A percentile compares a stretch with the other conserved stretches of the same genome.
Evolutionary conservation across 768 basidiomycete genomes (phyloP).

Genomic region (Mycena indigotica): DNA sequence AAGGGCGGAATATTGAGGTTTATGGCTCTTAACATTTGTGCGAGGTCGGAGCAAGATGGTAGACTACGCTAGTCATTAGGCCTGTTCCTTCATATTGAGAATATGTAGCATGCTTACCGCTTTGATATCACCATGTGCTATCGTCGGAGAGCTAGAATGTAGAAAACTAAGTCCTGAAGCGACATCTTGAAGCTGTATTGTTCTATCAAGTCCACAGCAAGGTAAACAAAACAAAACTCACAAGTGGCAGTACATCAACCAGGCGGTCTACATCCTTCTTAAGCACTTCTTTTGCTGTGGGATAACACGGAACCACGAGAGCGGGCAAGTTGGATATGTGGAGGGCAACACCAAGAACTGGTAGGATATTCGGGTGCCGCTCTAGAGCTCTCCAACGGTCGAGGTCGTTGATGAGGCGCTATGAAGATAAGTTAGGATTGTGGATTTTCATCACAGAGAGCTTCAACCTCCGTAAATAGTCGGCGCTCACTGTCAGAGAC

Average conservation of each 20-base stretch:
- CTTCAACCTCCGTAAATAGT: slow-evolving; percentile 13
- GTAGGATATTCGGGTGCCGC: slow-evolving; percentile 18
- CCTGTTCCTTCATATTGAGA: too few species aligned
- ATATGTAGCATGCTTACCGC: slow-evolving; percentile 31
- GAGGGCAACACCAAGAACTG: slow-evolving; percentile 13
- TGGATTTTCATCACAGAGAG: not conserved
- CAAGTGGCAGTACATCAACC: slow-evolving; percentile 11
- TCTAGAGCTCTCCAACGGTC: slow-evolving; percentile 14
- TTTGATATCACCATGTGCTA: slow-evolving; percentile 48
- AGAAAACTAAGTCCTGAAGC: slow-evolving; percentile 41
- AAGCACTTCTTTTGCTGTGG: slow-evolving; percentile 1
- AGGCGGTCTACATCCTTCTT: not conserved
- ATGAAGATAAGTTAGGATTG: not conserved
- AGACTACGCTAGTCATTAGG: not conserved
- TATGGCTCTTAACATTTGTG: not conserved
- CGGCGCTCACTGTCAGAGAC: slow-evolving; percentile 7
- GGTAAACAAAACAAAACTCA: not conserved
- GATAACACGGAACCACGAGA: slow-evolving; percentile 10
- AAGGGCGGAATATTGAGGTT: slow-evolving; percentile 16
- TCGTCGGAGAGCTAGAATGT: slow-evolving; percentile 40
- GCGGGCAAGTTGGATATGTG: slow-evolving; percentile 20
- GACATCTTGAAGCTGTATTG: slow-evolving; percentile 37
- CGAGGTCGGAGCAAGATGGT: slow-evolving; percentile 10
- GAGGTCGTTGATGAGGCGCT: slow-evolving; percentile 18
- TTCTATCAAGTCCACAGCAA: not conserved